Base-by-base conservation (phyloP, 345 rosid species). In the Fremontodendron californicum region DNA sequence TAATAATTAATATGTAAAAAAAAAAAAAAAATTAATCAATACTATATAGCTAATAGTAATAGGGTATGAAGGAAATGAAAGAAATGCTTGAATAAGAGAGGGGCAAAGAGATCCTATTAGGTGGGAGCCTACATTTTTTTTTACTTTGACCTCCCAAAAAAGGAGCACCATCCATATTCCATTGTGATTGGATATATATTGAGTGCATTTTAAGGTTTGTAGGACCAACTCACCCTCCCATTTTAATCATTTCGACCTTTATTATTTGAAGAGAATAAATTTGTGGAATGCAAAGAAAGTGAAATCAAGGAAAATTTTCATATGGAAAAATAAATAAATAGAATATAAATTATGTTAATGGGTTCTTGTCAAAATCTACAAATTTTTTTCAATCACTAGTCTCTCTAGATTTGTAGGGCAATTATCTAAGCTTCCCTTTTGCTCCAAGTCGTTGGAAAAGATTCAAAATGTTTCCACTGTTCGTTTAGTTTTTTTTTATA, bases 401-500 rank as follows among this genome's bases (percentile, higher is more conserved):
- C 69, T 74, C 29, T 51, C 71, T 49, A 62, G 86, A 86, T 86
- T 79, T 86, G 85, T 73, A 69, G 84, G 85, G 78, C 75, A 68
- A 43, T 69, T 37, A 71, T 76, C 78, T 58, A 75, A 82, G 84
- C 80, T 81, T 25, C 71, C 58, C 79, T 82, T 75, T 83, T 83
- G 76, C 82, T 79, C 74, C 72, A 78, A 86, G 85, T 84, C 88
- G 46, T 75, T 78, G 83, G 79, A 80, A 84, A 86, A 86, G 82
- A 86, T 86, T 81, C 89, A 84, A 78, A 75, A 81, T 86, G 89
- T 84, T 82, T 82, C 84, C 84, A 78, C 82, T 74, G 81, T 76
- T 83, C 39, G 40, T 71, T 70, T 70, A 70, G 16, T 68, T 12
- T 18, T 63, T n/a, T n/a, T n/a, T n/a, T n/a, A n/a, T n/a, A n/a